Percentiles rank a stretch among this genome's conserved stretches.
Conservation (phyloP, 352 stramenopile genomes). For the Globisporangium nunn region DNA sequence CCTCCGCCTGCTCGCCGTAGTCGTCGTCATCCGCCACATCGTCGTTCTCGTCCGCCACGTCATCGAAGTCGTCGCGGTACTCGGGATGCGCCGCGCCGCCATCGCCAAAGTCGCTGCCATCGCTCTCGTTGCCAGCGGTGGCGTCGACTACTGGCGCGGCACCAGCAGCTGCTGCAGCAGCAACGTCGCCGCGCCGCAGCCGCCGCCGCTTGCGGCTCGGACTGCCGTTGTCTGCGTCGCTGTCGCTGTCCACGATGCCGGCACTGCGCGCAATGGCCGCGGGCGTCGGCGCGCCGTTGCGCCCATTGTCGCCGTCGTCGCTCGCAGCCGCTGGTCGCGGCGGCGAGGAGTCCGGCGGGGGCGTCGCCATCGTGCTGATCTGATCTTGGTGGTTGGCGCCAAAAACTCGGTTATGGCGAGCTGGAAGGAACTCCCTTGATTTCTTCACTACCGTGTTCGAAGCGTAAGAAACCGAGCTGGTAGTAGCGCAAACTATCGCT, state of each 20-base stretch:
- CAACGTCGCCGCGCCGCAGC: constrained; percentile 21
- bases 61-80: constrained; percentile 10
- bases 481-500: no score
- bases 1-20: constrained; percentile 51
- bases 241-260: constrained; percentile 9
- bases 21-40: constrained; percentile 29
- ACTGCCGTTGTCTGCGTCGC: constrained; percentile 20
- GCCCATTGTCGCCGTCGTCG: background rate
- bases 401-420: no score
- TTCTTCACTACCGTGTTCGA: no score
- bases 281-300: background rate
- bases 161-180: no score
- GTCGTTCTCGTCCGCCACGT: constrained; percentile 7
- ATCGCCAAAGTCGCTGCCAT: background rate
- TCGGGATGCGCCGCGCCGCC: constrained; percentile 8
- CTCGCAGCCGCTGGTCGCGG: no score
- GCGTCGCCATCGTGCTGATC: no score
- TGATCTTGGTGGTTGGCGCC: no score
- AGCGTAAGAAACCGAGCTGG: no score
- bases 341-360: no score
- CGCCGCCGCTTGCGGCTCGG: constrained; percentile 41
- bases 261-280: background rate
- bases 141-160: constrained; percentile 1
- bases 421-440: no score
- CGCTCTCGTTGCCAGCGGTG: background rate